Base-by-base conservation (phyloP, 192 early-diverging fungal species). In the Backusella luteola region DNA sequence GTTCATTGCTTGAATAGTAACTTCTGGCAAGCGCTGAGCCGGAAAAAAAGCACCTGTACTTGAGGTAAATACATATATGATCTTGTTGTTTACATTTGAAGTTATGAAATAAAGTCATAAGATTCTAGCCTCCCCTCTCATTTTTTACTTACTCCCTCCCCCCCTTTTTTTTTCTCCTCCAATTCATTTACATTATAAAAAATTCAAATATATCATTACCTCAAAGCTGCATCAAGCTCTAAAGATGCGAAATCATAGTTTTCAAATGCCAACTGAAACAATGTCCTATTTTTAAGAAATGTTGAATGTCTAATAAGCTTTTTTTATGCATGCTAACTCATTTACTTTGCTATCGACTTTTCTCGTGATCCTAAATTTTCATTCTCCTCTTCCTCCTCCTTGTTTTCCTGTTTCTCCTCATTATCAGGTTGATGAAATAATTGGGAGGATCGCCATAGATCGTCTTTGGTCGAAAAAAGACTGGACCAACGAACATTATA, bases 401-500 rank as follows among this genome's bases (percentile, higher is more conserved):
- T 29, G 11, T 39, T 39, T 39, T 11, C 38, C 38, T 39, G 38
- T 29, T 63, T 29, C 11, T 26, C 56, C 56, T 63, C 23, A 11
- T 63, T 17, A 53, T n/a, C 56, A 53, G 8, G 21, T 23, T 41
- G 69, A 15, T 35, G 23, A 69, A 76, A 76, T 26, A 76, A 23
- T 15, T 53, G 32, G 12, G 75, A 76, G 21, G 38, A 21, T 34
- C 75, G 75, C 75, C 75, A 76, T 26, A 76, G 49, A 35, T 76
- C 75, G 5, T 41, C 46, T 19, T 76, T 34, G 0, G 42, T 41
- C 12, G 75, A 44, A 36, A 76, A 76, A 3, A 76, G 9, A 36
- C 69, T 76, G 19, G 42, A 41, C 75, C 75, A 76, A 26, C 69
- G 67, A n/a, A 76, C 67, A 26, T 71, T 71, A 6, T 63, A 63